phyloP scores from a whole-genome alignment of 2,329 filamentous ascomycete genomes.

The Penicillium sp. region DNA sequence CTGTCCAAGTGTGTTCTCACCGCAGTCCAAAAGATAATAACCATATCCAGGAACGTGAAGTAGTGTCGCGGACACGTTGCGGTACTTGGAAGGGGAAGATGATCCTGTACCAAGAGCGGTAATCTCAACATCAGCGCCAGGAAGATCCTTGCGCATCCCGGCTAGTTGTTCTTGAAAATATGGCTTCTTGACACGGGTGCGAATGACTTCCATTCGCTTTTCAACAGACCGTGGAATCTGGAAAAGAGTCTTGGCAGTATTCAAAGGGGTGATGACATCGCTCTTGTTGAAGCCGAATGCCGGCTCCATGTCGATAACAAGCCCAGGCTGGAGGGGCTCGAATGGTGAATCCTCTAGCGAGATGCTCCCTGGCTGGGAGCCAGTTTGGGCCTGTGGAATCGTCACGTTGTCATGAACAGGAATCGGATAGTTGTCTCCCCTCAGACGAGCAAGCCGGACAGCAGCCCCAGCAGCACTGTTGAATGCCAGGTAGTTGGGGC shows the following conservation, averaged over 20 bases:
- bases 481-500: constrained; percentile 76
- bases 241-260: constrained; percentile 28
- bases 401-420: constrained; percentile 68
- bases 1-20: constrained; percentile 91
- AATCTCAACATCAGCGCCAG: constrained; percentile 78
- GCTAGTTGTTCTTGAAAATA: constrained; percentile 43
- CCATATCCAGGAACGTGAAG: constrained; percentile 82
- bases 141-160: constrained; percentile 67
- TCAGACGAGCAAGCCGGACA: constrained; percentile 73
- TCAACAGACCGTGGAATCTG: constrained; percentile 40
- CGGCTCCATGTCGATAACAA: constrained; percentile 55
- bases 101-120: constrained; percentile 91
- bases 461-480: constrained; percentile 70
- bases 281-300: constrained; percentile 46
- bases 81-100: constrained; percentile 86
- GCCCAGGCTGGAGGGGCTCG: constrained; percentile 48
- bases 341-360: constrained; percentile 32
- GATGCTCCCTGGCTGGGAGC: neutral
- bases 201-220: constrained; percentile 38
- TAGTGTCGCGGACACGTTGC: constrained; percentile 90
- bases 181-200: constrained; percentile 36
- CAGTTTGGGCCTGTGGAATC: constrained; percentile 45
- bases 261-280: constrained; percentile 39
- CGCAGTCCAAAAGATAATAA: constrained; percentile 89
- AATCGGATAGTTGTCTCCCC: constrained; percentile 73